These are phyloP conservation scores for Saccharum spontaneum DNA, from an alignment of 176 grass and related monocot genomes.

Conservation along the genomic window DNA sequence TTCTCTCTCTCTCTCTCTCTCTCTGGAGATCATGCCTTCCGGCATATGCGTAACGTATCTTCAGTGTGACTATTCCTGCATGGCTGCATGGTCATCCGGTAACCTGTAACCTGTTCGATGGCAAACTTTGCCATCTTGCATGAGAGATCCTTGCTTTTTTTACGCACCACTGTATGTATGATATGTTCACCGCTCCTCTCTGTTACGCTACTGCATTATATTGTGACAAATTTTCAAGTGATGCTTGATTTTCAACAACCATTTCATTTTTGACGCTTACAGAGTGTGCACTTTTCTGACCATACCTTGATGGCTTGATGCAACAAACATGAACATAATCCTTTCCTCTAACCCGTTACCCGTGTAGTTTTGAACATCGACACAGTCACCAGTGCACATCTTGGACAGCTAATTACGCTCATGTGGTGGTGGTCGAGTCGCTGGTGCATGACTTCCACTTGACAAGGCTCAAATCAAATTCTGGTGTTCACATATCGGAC, in stretches of 20 bases:
- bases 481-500: too few species aligned
- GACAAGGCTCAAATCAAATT: too few species aligned
- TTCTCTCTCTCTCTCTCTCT: background rate
- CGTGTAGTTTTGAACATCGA: too few species aligned
- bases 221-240: background rate
- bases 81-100: background rate
- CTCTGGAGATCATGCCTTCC: too few species aligned
- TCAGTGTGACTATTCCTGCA: too few species aligned
- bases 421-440: too few species aligned
- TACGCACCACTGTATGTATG: background rate
- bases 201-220: background rate
- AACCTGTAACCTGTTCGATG: conserved; percentile 13
- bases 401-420: too few species aligned
- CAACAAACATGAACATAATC: background rate
- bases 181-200: background rate
- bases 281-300: background rate
- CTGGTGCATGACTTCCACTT: too few species aligned
- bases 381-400: background rate
- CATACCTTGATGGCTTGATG: background rate
- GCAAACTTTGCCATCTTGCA: background rate
- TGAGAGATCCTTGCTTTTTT: background rate
- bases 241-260: background rate
- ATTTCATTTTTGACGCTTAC: background rate
- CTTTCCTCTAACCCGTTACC: too few species aligned
- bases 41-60: too few species aligned